Conservation (phyloP, 2,329 filamentous ascomycete genomes). For the Biscogniauxia mediterranea region DNA sequence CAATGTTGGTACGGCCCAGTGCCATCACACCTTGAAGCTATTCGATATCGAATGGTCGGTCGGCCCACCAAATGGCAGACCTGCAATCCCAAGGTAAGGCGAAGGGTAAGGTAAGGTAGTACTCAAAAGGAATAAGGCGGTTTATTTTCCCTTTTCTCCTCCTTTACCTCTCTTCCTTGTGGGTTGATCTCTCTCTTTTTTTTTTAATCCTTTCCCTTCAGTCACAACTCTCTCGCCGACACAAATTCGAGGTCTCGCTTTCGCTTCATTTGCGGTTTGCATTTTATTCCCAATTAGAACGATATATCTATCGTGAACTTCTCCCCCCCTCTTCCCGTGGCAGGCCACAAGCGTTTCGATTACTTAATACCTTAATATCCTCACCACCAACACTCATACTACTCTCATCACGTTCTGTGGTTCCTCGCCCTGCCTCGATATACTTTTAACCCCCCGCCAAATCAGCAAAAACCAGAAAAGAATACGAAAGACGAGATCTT, state of each 20-base stretch:
- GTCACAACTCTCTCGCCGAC: neutral
- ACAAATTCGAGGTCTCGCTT: slow-evolving; percentile 5
- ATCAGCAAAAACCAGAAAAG: neutral
- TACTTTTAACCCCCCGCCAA: neutral
- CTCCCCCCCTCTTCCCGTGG: slow-evolving; percentile 16
- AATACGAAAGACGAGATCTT: neutral
- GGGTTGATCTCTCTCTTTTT: slow-evolving; percentile 21
- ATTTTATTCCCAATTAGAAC: slow-evolving; percentile 3
- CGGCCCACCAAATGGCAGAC: neutral
- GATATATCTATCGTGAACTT: neutral
- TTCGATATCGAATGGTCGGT: neutral
- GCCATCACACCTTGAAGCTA: neutral
- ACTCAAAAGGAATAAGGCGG: neutral
- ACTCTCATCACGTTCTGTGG: slow-evolving; percentile 3
- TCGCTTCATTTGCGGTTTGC: slow-evolving; percentile 6
- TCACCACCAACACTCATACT: slow-evolving; percentile 2
- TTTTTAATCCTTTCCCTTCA: slow-evolving; percentile 19
- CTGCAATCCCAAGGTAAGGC: neutral
- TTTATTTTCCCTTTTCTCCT: slow-evolving; percentile 2
- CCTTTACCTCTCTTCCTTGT: slow-evolving; percentile 11
- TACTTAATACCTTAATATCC: slow-evolving; percentile 6
- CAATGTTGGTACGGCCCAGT: too few species aligned
- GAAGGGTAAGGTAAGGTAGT: neutral
- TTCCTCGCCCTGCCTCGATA: neutral
- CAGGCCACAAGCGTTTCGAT: slow-evolving; percentile 25